Conservation (phyloP, 805 yeast species). For the Candida boleticola region DNA sequence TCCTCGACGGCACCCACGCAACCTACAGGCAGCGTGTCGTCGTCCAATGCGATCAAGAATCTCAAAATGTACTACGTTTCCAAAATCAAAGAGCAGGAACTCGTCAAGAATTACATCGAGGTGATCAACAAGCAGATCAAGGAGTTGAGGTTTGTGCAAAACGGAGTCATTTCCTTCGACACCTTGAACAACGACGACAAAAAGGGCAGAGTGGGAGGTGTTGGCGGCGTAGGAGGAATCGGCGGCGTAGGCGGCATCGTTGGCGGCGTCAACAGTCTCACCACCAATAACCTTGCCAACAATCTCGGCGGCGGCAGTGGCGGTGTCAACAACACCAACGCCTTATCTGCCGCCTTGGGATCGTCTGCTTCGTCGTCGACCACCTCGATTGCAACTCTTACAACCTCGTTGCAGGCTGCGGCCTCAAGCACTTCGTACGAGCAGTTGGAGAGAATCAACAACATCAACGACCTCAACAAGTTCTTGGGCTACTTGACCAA, state of each 20-base stretch:
- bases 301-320: background rate
- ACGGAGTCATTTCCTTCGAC: constrained; percentile 43
- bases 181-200: constrained; percentile 26
- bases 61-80: constrained; percentile 33
- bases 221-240: background rate
- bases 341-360: background rate
- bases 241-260: background rate
- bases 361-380: background rate
- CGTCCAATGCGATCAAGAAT: constrained; percentile 12
- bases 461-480: constrained; percentile 39
- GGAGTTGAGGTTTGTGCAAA: constrained; percentile 41
- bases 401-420: background rate
- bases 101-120: constrained; percentile 41
- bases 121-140: constrained; percentile 42
- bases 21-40: background rate
- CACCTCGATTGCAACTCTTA: background rate
- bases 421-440: constrained; percentile 16
- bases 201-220: background rate
- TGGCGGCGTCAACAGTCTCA: background rate
- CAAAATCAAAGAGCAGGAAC: constrained; percentile 41
- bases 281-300: background rate
- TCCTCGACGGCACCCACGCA: background rate
- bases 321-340: background rate
- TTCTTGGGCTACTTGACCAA: constrained; percentile 37
- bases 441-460: constrained; percentile 38